Percentiles rank a stretch among this genome's conserved stretches.
phyloP scores from a whole-genome alignment of 2,329 filamentous ascomycete genomes.

The Fonsecaea pugnacius region DNA sequence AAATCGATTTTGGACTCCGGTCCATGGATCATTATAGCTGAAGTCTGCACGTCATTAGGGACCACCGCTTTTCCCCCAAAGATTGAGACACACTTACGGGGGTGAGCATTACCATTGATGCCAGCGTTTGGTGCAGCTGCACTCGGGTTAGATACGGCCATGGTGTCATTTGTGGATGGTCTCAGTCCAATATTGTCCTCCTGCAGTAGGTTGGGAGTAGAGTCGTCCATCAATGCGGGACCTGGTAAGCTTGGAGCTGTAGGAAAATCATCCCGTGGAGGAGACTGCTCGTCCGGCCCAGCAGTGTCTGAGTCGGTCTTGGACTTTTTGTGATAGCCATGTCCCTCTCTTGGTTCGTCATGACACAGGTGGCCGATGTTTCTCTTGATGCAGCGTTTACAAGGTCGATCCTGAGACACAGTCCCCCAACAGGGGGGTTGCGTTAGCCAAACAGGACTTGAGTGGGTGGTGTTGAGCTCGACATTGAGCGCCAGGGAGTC shows the following conservation, averaged over 20 bases:
- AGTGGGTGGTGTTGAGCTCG: slow-evolving; percentile 34
- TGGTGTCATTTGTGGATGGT: slow-evolving; percentile 44
- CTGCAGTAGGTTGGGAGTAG: slow-evolving; percentile 49
- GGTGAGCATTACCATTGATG: slow-evolving; percentile 68
- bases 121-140: slow-evolving; percentile 70
- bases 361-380: slow-evolving; percentile 99
- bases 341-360: slow-evolving; percentile 85
- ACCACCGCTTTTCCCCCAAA: slow-evolving; percentile 23
- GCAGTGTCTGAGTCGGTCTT: slow-evolving; percentile 67
- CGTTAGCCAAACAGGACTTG: slow-evolving; percentile 38
- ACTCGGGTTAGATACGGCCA: slow-evolving; percentile 48
- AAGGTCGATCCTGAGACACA: slow-evolving; percentile 79
- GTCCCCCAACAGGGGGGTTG: slow-evolving; percentile 43
- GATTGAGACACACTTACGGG: slow-evolving; percentile 66
- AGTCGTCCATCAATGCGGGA: slow-evolving; percentile 63
- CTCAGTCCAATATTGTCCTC: slow-evolving; percentile 54
- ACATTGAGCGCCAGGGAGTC: slow-evolving; percentile 35
- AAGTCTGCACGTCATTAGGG: slow-evolving; percentile 61
- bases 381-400: slow-evolving; percentile 95
- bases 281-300: slow-evolving; percentile 62
- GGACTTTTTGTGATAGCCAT: slow-evolving; percentile 69
- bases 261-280: slow-evolving; percentile 50
- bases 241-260: slow-evolving; percentile 54
- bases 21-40: slow-evolving; percentile 79
- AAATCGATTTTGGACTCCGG: slow-evolving; percentile 77